phyloP scores from a whole-genome alignment of 208 protist genomes.

The Trypanosoma avium region DNA sequence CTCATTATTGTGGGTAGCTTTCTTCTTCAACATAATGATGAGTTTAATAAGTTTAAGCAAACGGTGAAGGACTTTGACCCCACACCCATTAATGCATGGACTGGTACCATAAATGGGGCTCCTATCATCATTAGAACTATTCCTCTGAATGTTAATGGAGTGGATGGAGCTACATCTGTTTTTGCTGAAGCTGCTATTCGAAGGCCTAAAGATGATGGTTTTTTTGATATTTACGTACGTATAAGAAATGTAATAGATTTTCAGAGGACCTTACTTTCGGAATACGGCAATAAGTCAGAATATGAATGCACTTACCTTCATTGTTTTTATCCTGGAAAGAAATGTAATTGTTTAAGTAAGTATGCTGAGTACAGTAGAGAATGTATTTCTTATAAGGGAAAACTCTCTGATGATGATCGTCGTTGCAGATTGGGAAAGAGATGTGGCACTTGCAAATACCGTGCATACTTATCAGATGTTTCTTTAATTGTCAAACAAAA shows the following conservation, averaged over 20 bases:
- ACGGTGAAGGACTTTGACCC: slow-evolving; percentile 22
- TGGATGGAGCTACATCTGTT: not conserved
- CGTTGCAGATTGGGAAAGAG: no score
- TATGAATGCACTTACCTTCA: no score
- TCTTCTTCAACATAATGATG: not conserved
- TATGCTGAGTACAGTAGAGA: no score
- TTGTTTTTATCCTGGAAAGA: no score
- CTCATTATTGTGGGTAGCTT: slow-evolving; percentile 18
- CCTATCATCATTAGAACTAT: slow-evolving; percentile 9
- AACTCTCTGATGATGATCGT: no score
- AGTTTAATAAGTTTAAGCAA: slow-evolving; percentile 3
- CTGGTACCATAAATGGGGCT: slow-evolving; percentile 12
- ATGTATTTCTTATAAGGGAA: no score
- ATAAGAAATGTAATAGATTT: slow-evolving; percentile 2
- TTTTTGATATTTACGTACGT: not conserved
- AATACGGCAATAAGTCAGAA: no score
- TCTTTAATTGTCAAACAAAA: no score
- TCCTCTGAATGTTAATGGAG: slow-evolving; percentile 11
- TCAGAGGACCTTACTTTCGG: no score
- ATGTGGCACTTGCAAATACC: no score
- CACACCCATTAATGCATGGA: slow-evolving; percentile 14
- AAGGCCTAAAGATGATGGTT: not conserved
- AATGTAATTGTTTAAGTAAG: no score
- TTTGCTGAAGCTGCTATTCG: slow-evolving; percentile 12
- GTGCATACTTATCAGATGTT: no score